Evolutionary conservation across 1,139 yeast genomes (phyloP).

Genomic region (Hemisphaericaspora subhashii): DNA sequence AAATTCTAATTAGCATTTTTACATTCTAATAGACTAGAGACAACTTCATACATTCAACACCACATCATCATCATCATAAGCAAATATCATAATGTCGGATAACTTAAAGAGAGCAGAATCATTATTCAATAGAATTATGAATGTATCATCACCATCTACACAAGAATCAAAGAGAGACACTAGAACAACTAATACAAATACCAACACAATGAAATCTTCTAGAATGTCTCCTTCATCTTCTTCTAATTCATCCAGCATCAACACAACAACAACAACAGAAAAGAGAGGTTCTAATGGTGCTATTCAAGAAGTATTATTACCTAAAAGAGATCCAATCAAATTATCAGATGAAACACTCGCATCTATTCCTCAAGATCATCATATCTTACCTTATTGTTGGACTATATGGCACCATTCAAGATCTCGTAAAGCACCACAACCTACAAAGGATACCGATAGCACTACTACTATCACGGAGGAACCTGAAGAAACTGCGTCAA

Average conservation of each 20-base stretch:
- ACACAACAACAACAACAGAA: not conserved
- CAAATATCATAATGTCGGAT: constrained; percentile 38
- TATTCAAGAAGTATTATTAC: constrained; percentile 23
- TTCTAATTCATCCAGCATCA: not conserved
- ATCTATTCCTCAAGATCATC: constrained; percentile 32
- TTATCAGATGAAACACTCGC: constrained; percentile 34
- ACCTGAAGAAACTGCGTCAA: constrained; percentile 4
- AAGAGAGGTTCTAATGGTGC: constrained; percentile 1
- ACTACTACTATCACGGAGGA: constrained; percentile 1
- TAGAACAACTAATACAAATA: too few relatives aligned
- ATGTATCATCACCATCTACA: constrained; percentile 12
- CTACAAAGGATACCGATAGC: constrained; percentile 9
- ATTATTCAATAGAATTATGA: constrained; percentile 50
- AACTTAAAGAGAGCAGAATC: constrained; percentile 52
- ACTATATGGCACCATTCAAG: constrained; percentile 50
- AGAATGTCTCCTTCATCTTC: constrained; percentile 5
- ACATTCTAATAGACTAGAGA: too few relatives aligned
- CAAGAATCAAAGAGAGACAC: constrained; percentile 4
- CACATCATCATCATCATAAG: too few relatives aligned
- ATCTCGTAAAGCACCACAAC: constrained; percentile 24
- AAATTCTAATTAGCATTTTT: too few relatives aligned
- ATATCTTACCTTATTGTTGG: constrained; percentile 50
- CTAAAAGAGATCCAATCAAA: constrained; percentile 36
- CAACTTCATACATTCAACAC: too few relatives aligned
- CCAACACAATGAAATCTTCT: constrained; percentile 9